Conservation (phyloP, 2,329 filamentous ascomycete genomes). For the Cryphonectria radicalis region DNA sequence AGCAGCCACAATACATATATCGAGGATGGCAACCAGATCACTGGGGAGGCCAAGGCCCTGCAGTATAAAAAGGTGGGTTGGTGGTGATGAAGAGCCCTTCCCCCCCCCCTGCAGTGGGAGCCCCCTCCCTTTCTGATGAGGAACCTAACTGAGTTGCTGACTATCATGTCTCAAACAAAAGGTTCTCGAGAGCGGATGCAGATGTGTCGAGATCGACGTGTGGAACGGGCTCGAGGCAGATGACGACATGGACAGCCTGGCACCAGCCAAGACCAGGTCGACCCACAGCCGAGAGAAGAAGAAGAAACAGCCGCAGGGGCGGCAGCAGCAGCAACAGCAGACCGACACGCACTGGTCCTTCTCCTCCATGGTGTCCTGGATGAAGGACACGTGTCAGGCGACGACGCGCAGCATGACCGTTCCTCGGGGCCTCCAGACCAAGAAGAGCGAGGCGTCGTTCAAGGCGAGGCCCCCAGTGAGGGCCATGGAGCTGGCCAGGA, state of each 20-base stretch:
- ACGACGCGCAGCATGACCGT: not conserved
- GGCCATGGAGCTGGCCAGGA: conserved; percentile 23
- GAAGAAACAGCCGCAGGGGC: conserved; percentile 22
- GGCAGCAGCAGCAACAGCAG: not conserved
- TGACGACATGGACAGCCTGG: conserved; percentile 41
- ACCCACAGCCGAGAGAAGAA: conserved; percentile 37
- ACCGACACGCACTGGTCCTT: conserved; percentile 23
- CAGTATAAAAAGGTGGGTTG: conserved; percentile 66
- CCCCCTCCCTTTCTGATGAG: conserved; percentile 44
- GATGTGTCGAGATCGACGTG: conserved; percentile 93
- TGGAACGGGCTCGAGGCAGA: conserved; percentile 70
- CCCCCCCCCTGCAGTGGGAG: too few species aligned
- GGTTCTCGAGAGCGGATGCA: conserved; percentile 70
- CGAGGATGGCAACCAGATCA: conserved; percentile 78
- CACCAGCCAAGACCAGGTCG: conserved; percentile 41
- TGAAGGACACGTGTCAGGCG: conserved; percentile 29
- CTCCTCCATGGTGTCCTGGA: conserved; percentile 27
- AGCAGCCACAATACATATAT: conserved; percentile 96
- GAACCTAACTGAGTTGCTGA: not conserved
- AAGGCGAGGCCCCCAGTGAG: conserved; percentile 14
- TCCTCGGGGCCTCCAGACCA: not conserved
- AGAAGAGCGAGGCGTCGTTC: conserved; percentile 32
- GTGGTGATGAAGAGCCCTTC: too few species aligned
- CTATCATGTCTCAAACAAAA: conserved; percentile 14
- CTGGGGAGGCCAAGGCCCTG: conserved; percentile 74